A percentile compares a stretch with the other conserved stretches of the same genome.
These are phyloP conservation scores for Mycena belliarum DNA, from an alignment of 768 basidiomycete species.

Conservation along the genomic window DNA sequence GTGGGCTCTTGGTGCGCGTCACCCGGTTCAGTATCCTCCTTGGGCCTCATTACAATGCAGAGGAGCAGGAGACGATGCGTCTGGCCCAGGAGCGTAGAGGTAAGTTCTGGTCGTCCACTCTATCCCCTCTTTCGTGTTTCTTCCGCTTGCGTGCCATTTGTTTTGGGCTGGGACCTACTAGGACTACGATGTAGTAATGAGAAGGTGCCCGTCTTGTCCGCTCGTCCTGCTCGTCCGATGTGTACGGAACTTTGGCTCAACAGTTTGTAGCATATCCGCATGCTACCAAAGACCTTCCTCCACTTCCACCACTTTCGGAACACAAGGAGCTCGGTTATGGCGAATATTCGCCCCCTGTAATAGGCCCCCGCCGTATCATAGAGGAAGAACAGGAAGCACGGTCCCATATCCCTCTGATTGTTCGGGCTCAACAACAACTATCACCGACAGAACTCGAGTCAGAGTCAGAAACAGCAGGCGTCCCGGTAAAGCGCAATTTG, in stretches of 20 bases:
- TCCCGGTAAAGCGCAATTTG: constrained; percentile 40
- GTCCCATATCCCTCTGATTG: constrained; percentile 59
- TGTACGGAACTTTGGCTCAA: constrained; percentile 24
- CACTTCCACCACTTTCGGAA: constrained; percentile 19
- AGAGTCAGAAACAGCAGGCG: constrained; percentile 34
- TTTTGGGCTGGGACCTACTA: constrained; percentile 27
- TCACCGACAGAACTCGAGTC: constrained; percentile 33
- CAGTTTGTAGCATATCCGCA: constrained; percentile 1
- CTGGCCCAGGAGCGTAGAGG: constrained; percentile 80
- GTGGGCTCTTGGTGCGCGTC: constrained; percentile 71
- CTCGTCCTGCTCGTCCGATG: constrained; percentile 15
- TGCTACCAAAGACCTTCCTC: constrained; percentile 22
- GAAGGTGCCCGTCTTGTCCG: constrained; percentile 61
- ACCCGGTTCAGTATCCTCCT: too few relatives aligned
- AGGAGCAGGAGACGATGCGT: constrained; percentile 65
- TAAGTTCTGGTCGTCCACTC: constrained; percentile 49
- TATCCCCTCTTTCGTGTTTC: constrained; percentile 27
- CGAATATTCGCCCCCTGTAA: constrained; percentile 23
- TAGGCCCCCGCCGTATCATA: constrained; percentile 9
- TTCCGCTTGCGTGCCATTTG: constrained; percentile 29
- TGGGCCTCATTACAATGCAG: too few relatives aligned
- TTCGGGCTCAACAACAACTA: constrained; percentile 57
- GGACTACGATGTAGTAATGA: constrained; percentile 38
- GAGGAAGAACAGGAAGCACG: constrained; percentile 34
- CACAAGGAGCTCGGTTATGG: constrained; percentile 17